Evolutionary conservation across 805 yeast species (phyloP).

Genomic region (Candida sphagnicola): DNA sequence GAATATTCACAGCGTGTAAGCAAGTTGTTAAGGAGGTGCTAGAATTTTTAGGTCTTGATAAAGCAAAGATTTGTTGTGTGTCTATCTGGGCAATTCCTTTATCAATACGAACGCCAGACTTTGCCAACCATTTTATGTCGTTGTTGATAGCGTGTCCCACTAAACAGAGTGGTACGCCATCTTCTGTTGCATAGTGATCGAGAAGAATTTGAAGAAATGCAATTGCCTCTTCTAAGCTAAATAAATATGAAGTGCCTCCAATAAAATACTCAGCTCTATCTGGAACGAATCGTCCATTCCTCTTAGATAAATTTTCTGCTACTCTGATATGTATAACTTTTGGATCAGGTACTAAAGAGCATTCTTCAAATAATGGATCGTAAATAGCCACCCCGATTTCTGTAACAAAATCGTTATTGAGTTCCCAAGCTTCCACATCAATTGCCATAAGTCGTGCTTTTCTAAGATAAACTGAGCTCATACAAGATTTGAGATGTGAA

Average conservation of each 20-base stretch:
- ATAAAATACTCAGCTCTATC: conserved; percentile 49
- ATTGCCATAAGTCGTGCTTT: conserved; percentile 39
- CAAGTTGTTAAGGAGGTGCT: conserved; percentile 43
- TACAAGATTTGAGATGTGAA: conserved; percentile 7
- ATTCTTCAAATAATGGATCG: conserved; percentile 47
- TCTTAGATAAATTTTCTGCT: conserved; percentile 30
- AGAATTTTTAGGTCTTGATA: conserved; percentile 31
- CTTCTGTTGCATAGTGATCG: conserved; percentile 32
- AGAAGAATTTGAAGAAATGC: conserved; percentile 40
- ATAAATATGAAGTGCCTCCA: conserved; percentile 45
- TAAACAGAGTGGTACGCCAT: conserved; percentile 13
- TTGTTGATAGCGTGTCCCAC: conserved; percentile 62
- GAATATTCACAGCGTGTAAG: conserved; percentile 44
- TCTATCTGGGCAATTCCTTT: conserved; percentile 29
- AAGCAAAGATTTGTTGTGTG: conserved; percentile 43
- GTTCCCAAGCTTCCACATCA: conserved; percentile 58
- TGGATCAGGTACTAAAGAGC: conserved; percentile 36
- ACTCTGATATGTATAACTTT: conserved; percentile 42
- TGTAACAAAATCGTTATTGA: conserved; percentile 38
- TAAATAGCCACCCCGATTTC: conserved; percentile 57
- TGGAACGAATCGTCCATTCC: conserved; percentile 53
- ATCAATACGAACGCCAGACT: conserved; percentile 46
- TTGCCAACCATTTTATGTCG: conserved; percentile 50
- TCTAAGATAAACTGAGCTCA: conserved; percentile 15
- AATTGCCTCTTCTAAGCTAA: conserved; percentile 34